Conservation (phyloP, 106 monocot genomes). For the Dactylorhiza incarnata region DNA sequence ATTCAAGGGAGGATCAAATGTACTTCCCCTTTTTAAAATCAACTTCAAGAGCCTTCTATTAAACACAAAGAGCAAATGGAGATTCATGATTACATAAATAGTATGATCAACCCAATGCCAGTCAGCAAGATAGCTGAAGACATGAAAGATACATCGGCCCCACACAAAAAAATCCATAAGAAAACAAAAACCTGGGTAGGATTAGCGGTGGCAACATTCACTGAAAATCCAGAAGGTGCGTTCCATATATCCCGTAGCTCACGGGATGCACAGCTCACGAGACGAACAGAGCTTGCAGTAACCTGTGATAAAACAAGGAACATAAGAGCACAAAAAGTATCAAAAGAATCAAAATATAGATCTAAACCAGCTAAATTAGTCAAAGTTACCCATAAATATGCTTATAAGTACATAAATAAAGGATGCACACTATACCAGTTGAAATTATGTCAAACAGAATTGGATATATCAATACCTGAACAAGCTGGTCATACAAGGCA, state of each 20-base stretch:
- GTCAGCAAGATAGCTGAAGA: background rate
- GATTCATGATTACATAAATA: background rate
- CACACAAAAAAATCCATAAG: background rate
- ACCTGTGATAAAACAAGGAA: constrained; percentile 36
- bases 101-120: background rate
- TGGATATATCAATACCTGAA: constrained; percentile 51
- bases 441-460: background rate
- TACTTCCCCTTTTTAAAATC: background rate
- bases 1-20: too few species aligned
- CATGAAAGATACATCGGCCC: background rate
- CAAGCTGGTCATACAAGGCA: constrained; percentile 76
- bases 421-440: constrained; percentile 2
- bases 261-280: constrained; percentile 73
- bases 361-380: background rate
- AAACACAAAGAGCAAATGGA: background rate
- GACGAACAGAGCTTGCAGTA: constrained; percentile 72
- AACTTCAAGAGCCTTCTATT: background rate
- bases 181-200: constrained; percentile 60
- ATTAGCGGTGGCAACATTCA: constrained; percentile 98
- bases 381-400: background rate
- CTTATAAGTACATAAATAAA: background rate
- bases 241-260: constrained; percentile 87
- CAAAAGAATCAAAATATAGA: background rate
- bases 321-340: background rate
- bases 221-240: constrained; percentile 79